A percentile compares a stretch with the other conserved stretches of the same genome.
These are phyloP conservation scores for Debaryomyces castellii DNA, from an alignment of 805 yeast species.

Conservation along the genomic window DNA sequence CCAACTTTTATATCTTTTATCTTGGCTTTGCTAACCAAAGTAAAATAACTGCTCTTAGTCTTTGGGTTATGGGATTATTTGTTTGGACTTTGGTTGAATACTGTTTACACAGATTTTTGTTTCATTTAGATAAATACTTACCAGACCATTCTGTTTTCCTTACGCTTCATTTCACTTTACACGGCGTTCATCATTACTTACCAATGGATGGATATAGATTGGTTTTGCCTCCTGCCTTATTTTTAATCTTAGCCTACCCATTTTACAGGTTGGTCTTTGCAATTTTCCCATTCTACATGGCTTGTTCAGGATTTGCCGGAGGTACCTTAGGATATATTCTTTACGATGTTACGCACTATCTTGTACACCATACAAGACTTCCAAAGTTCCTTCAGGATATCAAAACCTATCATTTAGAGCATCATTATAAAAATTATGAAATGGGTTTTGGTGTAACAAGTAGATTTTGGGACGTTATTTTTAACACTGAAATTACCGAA, in stretches of 20 bases:
- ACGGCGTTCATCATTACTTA: slow-evolving; percentile 94
- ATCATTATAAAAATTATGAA: slow-evolving; percentile 96
- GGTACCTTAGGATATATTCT: slow-evolving; percentile 90
- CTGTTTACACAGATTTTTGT: slow-evolving; percentile 80
- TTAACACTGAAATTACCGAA: slow-evolving; percentile 71
- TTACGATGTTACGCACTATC: slow-evolving; percentile 93
- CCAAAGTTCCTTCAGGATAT: slow-evolving; percentile 75
- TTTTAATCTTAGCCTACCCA: slow-evolving; percentile 71
- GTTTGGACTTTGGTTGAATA: slow-evolving; percentile 95
- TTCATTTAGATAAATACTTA: slow-evolving; percentile 85
- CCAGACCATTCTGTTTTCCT: slow-evolving; percentile 78
- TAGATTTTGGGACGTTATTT: slow-evolving; percentile 90
- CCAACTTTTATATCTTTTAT: slow-evolving; percentile 60
- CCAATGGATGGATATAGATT: slow-evolving; percentile 95
- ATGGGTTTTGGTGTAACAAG: slow-evolving; percentile 96
- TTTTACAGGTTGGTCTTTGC: slow-evolving; percentile 75
- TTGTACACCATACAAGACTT: slow-evolving; percentile 82
- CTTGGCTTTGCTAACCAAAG: slow-evolving; percentile 56
- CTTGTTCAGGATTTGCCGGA: slow-evolving; percentile 93
- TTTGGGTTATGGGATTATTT: slow-evolving; percentile 79
- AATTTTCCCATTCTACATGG: slow-evolving; percentile 76
- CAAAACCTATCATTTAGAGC: slow-evolving; percentile 92
- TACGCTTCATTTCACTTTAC: slow-evolving; percentile 84
- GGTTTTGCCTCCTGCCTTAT: slow-evolving; percentile 94
- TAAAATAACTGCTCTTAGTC: slow-evolving; percentile 44